phyloP scores from a whole-genome alignment of 73 alveolate genomes.

The Effrenium voratum region DNA sequence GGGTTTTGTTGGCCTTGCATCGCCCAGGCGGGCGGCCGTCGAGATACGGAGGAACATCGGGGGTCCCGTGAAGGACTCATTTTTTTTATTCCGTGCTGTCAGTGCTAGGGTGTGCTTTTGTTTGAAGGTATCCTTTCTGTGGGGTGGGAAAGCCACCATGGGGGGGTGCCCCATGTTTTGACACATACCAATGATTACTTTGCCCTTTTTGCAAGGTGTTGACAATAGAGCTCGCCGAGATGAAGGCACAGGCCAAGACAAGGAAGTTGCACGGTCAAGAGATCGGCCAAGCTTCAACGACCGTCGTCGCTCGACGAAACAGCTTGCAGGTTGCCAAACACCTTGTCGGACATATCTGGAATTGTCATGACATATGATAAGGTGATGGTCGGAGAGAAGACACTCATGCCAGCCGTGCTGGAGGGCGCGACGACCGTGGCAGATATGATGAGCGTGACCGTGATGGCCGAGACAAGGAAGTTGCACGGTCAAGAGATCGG shows the following conservation, averaged over 20 bases:
- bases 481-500: not conserved
- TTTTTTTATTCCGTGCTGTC: no score
- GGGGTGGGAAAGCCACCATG: not conserved
- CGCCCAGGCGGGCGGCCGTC: no score
- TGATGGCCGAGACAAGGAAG: constrained; percentile 7
- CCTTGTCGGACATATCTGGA: not conserved
- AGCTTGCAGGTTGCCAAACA: not conserved
- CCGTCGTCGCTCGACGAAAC: not conserved
- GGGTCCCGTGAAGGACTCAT: no score
- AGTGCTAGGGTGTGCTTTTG: not conserved
- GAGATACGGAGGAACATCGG: no score
- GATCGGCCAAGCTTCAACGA: not conserved
- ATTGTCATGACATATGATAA: not conserved
- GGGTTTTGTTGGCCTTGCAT: no score
- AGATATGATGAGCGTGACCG: constrained; percentile 11
- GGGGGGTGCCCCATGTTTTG: not conserved
- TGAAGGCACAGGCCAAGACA: not conserved
- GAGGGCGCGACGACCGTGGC: constrained; percentile 5
- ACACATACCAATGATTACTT: no score
- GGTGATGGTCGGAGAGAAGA: constrained; percentile 2
- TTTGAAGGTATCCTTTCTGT: not conserved
- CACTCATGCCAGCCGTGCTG: not conserved
- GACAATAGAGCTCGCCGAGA: not conserved
- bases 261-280: not conserved
- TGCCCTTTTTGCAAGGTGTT: not conserved